Conservation (phyloP, 768 basidiomycete genomes). For the Russula foetens region DNA sequence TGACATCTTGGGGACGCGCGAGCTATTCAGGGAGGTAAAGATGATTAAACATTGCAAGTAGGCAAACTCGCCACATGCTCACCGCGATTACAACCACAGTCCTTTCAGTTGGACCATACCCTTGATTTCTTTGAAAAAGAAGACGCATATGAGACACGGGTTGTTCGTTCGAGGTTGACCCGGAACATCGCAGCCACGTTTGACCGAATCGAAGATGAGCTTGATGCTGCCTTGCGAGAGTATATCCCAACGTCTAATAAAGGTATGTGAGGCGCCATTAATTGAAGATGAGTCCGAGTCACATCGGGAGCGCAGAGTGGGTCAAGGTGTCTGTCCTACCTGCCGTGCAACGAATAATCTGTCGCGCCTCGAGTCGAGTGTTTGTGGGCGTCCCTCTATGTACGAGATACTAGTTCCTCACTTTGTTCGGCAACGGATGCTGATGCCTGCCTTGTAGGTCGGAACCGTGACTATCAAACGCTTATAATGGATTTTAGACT, state of each 20-base stretch:
- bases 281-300: too few species aligned
- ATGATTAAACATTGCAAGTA: neutral
- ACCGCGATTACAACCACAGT: neutral
- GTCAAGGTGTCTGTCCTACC: neutral
- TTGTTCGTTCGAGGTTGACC: neutral
- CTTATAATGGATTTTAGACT: neutral
- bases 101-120: neutral
- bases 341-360: neutral
- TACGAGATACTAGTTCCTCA: neutral
- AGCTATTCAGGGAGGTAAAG: neutral
- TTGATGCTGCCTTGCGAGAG: neutral
- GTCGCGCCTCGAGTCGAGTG: neutral
- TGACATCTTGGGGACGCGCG: neutral
- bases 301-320: too few species aligned
- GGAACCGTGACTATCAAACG: neutral
- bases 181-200: neutral
- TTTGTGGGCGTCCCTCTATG: neutral
- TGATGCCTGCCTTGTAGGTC: neutral
- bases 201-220: neutral
- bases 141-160: neutral
- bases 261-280: neutral
- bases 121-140: neutral
- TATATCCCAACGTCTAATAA: neutral
- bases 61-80: neutral
- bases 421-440: neutral